A percentile compares a stretch with the other conserved stretches of the same genome.
Conservation (phyloP, 495 filamentous ascomycete genomes). For the Penicillium arizonense region DNA sequence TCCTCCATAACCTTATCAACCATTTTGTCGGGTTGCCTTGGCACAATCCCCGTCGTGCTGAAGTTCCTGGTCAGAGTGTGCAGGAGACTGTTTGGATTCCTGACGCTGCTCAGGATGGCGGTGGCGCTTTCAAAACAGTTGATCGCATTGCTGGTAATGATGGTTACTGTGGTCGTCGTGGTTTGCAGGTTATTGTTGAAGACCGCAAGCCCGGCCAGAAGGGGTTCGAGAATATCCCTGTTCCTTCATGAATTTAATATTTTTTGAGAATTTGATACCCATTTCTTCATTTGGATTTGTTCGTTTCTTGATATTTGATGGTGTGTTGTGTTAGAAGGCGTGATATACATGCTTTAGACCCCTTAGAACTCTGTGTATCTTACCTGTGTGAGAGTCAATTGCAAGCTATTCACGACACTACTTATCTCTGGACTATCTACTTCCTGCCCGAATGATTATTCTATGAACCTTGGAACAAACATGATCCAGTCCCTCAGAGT, state of each 20-base stretch:
- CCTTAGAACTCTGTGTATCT: too few species aligned
- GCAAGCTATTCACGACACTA: too few species aligned
- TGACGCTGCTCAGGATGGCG: slow-evolving; percentile 23
- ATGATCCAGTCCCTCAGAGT: too few species aligned
- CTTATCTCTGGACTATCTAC: too few species aligned
- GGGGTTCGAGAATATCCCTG: slow-evolving; percentile 49
- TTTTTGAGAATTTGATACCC: slow-evolving; percentile 4
- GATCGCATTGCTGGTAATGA: slow-evolving; percentile 46
- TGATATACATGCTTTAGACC: too few species aligned
- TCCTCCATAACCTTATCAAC: slow-evolving; percentile 55
- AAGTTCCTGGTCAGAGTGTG: slow-evolving; percentile 52
- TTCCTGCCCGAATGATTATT: too few species aligned
- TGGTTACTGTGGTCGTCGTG: slow-evolving; percentile 57
- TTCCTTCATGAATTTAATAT: slow-evolving; percentile 19
- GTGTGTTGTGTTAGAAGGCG: not conserved
- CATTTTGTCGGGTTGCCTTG: slow-evolving; percentile 52
- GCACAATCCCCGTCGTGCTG: slow-evolving; percentile 56
- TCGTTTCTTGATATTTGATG: not conserved
- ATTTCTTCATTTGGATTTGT: not conserved
- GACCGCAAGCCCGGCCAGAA: slow-evolving; percentile 47
- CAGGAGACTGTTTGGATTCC: slow-evolving; percentile 54
- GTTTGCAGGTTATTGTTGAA: slow-evolving; percentile 56
- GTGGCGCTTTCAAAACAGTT: slow-evolving; percentile 41
- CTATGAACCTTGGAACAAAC: too few species aligned
- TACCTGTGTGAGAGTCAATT: too few species aligned